Evolutionary conservation across 164 flowering plant genomes (phyloP).

Genomic region (Liriodendron chinense): DNA sequence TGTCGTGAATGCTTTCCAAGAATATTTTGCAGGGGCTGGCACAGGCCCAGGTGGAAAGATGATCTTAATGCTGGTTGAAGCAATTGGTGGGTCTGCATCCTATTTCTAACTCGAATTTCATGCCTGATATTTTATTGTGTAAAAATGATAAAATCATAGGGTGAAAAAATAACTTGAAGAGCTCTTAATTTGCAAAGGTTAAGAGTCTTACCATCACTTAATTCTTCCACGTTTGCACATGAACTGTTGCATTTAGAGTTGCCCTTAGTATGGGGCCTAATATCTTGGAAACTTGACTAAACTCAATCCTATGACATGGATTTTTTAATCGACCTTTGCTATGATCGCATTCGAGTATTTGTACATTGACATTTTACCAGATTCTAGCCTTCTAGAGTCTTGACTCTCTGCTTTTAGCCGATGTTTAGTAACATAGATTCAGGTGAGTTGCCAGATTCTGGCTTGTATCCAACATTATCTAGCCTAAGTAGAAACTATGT

Average conservation of each 20-base stretch:
- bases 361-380: too few relatives aligned
- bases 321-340: too few relatives aligned
- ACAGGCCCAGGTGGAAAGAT: slow-evolving; percentile 34
- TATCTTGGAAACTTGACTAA: neutral
- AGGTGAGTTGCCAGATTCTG: too few relatives aligned
- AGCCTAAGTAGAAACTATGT: too few relatives aligned
- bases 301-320: neutral
- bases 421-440: too few relatives aligned
- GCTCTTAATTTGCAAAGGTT: neutral
- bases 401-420: too few relatives aligned
- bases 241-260: neutral
- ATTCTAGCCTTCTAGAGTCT: too few relatives aligned
- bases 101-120: neutral
- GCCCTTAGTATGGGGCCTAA: neutral
- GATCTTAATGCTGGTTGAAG: slow-evolving; percentile 58
- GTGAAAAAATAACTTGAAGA: neutral
- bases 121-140: neutral
- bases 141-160: neutral
- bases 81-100: slow-evolving; percentile 48
- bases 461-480: too few relatives aligned
- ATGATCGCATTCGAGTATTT: too few relatives aligned
- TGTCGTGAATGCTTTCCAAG: slow-evolving; percentile 48
- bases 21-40: slow-evolving; percentile 37
- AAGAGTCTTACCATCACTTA: neutral
- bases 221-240: neutral